Evolutionary conservation across 208 protist species (phyloP), one percentile per base, ranked within the genome.

Genomic region (Acanthamoeba triangularis): DNA sequence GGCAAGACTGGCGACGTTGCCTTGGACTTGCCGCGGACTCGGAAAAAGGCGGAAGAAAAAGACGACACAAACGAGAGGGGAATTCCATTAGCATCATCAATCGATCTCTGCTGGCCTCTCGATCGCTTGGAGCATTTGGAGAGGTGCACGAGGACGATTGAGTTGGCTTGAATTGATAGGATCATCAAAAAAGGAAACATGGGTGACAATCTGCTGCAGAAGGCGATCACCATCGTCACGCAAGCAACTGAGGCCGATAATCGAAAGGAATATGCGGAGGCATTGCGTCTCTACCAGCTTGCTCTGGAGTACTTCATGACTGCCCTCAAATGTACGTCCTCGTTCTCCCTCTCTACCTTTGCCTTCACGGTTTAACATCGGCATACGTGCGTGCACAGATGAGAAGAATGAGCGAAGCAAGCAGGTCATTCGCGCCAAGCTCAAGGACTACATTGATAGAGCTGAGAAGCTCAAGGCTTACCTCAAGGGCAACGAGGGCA

Each of bases 391-490:
- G 28, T 61, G 23, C 13, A 52, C 99, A 99, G 97, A 99, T 76
- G 98, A 98, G 90, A 99, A 99, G 96, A 99, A 98, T 76, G 98
- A 99, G 84, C 96, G 98, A 69, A 96, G 99, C 72, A 98, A 98
- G 92, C 97, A 97, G 74, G 99, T 72, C 33, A 97, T 98, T 52
- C 78, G 93, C n/a, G 74, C 56, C 28, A 96, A 99, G 96, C 97
- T 98, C 44, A 96, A 94, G 16, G 98, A 99, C 91, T 99, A 99
- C 93, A 97, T 99, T 56, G 98, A 98, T 37, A 98, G 99, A 37
- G 98, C 99, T 18, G 99, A 99, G 95, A 98, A 98, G 96, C 98
- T 99, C 87, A 99, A 99, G 96, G 96, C 99, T 90, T 98, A 98
- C 80, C 95, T 99, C 13, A 98, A 99, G 67, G 98, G 98, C 88